Evolutionary conservation across 2,329 filamentous ascomycete species (phyloP), one percentile per base, ranked within the genome.

Genomic region (Trichoderma sp.): DNA sequence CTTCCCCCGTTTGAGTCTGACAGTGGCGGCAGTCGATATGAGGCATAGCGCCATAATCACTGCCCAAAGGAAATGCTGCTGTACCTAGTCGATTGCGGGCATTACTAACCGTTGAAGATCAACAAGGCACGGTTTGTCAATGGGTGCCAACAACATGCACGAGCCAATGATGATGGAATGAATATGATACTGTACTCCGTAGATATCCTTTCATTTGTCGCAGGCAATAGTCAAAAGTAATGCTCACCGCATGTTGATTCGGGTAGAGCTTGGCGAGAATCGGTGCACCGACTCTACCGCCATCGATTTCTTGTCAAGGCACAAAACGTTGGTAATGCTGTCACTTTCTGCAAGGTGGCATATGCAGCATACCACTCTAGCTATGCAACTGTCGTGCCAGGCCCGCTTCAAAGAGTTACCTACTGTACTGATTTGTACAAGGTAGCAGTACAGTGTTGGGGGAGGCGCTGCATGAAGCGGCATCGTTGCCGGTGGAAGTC

Each of bases 171-270:
- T 59, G 25, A 34, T 37, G 15, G 37, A 37, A 13, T 1, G n/a
- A 37, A 19, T 15, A n/a, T 59, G 57, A 42, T n/a, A n/a, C n/a
- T n/a, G n/a, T n/a, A n/a, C n/a, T n/a, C n/a, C n/a, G n/a, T n/a
- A n/a, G n/a, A n/a, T 45, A 15, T 29, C 3, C 17, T 50, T 17
- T 7, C 35, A 39, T 35, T 10, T 45, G 35, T n/a, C 60, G 22
- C 50, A 22, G n/a, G 19, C 9, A 25, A 54, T 13, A 29, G 50
- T n/a, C n/a, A 29, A 42, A 45, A 34, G 60, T 27, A 35, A 34
- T 12, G 22, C 63, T 65, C 63, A 65, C 63, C 63, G 63, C 63
- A 65, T 65, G 19, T 57, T 57, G 27, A 25, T 56, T 35, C 22
- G 15, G 10, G 34, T 2, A 37, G 27, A 57, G 48, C 63, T 57